These are phyloP conservation scores for Fonsecaea monophora DNA, from an alignment of 2,329 filamentous ascomycete genomes.

Conservation along the genomic window DNA sequence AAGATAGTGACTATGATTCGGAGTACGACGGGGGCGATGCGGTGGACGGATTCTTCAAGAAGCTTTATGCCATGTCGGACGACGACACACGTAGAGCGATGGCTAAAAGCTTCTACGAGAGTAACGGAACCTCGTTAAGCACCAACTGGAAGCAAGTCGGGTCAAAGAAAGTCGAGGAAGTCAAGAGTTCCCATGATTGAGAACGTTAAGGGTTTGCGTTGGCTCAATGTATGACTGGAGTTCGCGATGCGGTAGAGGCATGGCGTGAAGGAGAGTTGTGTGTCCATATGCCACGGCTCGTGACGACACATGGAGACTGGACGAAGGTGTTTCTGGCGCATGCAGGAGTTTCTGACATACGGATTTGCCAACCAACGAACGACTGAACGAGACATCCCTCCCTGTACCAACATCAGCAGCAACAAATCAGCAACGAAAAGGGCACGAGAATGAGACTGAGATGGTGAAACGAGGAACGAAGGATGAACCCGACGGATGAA, in stretches of 20 bases:
- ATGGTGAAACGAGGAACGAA: background rate
- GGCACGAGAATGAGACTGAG: background rate
- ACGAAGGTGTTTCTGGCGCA: background rate
- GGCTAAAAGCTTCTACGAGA: conserved; percentile 97
- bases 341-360: background rate
- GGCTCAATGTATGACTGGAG: background rate
- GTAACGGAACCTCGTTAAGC: conserved; percentile 88
- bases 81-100: conserved; percentile 87
- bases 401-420: background rate
- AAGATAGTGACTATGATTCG: conserved; percentile 54
- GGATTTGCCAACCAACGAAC: background rate
- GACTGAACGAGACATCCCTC: background rate
- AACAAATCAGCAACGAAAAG: background rate
- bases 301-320: background rate
- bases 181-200: conserved; percentile 33
- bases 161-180: conserved; percentile 68
- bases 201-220: background rate
- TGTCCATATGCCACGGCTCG: background rate
- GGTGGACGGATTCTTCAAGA: conserved; percentile 85
- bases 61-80: conserved; percentile 77
- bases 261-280: background rate
- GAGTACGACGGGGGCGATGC: conserved; percentile 46
- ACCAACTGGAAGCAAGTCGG: conserved; percentile 90
- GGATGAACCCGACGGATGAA: background rate
- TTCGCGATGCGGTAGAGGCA: background rate